phyloP scores from a whole-genome alignment of 148 eudicot species.

The Cornus kousa region DNA sequence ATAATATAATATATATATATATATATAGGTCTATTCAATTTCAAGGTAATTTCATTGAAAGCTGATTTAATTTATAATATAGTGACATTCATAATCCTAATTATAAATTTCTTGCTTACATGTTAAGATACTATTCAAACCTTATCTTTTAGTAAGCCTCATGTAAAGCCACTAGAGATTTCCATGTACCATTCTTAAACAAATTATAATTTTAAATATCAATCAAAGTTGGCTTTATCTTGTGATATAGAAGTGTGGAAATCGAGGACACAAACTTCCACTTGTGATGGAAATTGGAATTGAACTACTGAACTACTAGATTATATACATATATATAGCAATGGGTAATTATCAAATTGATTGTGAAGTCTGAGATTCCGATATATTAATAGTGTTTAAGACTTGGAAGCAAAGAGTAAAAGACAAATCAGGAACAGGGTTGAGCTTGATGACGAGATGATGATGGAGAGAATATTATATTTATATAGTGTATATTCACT shows the following conservation, averaged over 20 bases:
- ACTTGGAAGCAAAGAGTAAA: neutral
- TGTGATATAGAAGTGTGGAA: neutral
- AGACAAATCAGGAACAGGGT: neutral
- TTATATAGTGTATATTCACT: too few species aligned
- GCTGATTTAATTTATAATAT: neutral
- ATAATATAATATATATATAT: too few species aligned
- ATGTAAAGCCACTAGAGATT: neutral
- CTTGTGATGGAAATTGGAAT: neutral
- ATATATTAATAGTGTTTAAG: neutral
- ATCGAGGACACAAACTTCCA: neutral
- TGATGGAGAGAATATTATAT: neutral
- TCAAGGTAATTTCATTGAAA: conserved; percentile 8
- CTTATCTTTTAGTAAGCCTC: neutral
- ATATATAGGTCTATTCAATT: neutral
- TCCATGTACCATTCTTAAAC: neutral
- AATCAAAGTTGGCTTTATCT: conserved; percentile 7
- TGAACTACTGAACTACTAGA: neutral
- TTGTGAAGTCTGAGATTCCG: neutral
- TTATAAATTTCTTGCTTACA: neutral
- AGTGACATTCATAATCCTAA: neutral
- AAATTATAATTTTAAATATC: neutral
- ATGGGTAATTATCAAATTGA: neutral
- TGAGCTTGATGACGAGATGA: neutral
- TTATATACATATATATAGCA: neutral
- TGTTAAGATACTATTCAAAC: conserved; percentile 1